Evolutionary conservation across 306 rosid genomes (phyloP).

Genomic region (Acacia melanoxylon): DNA sequence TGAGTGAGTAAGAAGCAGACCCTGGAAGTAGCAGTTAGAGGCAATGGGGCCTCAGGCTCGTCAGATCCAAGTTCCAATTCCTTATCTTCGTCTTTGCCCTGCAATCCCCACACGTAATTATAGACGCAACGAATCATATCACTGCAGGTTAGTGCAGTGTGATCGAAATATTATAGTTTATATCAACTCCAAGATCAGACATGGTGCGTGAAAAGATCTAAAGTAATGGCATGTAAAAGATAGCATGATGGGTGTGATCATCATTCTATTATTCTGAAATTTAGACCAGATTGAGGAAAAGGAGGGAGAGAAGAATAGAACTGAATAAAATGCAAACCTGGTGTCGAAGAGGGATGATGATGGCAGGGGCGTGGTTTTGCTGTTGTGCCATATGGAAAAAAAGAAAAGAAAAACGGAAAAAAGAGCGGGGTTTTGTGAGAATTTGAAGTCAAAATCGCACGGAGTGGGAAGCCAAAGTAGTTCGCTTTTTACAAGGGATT

Average conservation of each 20-base stretch:
- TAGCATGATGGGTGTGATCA: background rate
- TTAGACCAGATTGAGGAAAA: background rate
- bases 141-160: background rate
- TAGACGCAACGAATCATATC: background rate
- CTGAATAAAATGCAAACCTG: constrained; percentile 2
- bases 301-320: background rate
- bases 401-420: background rate
- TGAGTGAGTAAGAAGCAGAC: constrained; percentile 28
- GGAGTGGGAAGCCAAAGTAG: constrained; percentile 25
- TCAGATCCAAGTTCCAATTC: constrained; percentile 50
- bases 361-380: constrained; percentile 40
- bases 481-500: constrained; percentile 31
- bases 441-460: constrained; percentile 18
- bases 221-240: background rate
- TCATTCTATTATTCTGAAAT: background rate
- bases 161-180: constrained; percentile 5
- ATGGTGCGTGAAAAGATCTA: background rate
- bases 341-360: constrained; percentile 32
- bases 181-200: background rate
- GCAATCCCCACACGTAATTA: constrained; percentile 32
- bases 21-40: constrained; percentile 77
- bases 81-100: constrained; percentile 49
- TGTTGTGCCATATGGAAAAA: constrained; percentile 41
- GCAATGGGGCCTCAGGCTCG: constrained; percentile 63
- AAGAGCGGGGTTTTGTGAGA: background rate